phyloP scores from a whole-genome alignment of 2,329 filamentous ascomycete species.

The Alternaria dauci region DNA sequence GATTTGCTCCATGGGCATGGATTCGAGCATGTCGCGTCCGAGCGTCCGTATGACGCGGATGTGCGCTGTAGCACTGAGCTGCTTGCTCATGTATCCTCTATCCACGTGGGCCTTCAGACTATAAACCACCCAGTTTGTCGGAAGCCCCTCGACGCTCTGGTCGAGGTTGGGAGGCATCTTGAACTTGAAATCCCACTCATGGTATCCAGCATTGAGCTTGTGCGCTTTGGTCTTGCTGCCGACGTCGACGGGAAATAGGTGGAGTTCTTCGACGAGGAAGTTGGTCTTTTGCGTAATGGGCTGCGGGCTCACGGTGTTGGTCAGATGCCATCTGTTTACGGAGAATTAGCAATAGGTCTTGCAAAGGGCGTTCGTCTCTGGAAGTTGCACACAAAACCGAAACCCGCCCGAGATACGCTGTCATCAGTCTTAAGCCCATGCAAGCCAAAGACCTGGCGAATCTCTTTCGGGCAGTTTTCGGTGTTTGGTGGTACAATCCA shows the following conservation, averaged over 20 bases:
- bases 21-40: conserved; percentile 74
- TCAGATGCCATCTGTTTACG: conserved; percentile 45
- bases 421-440: neutral
- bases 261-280: conserved; percentile 57
- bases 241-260: conserved; percentile 54
- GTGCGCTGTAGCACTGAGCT: conserved; percentile 78
- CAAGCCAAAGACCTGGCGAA: neutral
- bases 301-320: conserved; percentile 51
- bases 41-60: conserved; percentile 60
- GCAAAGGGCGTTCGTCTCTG: neutral
- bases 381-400: neutral
- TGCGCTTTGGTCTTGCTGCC: conserved; percentile 51
- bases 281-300: conserved; percentile 57
- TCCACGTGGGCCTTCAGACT: conserved; percentile 89
- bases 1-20: conserved; percentile 62
- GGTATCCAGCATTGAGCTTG: conserved; percentile 59
- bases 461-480: neutral
- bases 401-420: neutral
- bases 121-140: conserved; percentile 87
- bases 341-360: conserved; percentile 22
- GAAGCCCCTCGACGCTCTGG: conserved; percentile 90
- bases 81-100: conserved; percentile 86
- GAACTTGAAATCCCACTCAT: conserved; percentile 62
- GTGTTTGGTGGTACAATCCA: neutral
- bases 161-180: conserved; percentile 61